A percentile compares a stretch with the other conserved stretches of the same genome.
These are phyloP conservation scores for Mycena chlorophos DNA, from an alignment of 768 basidiomycete species.

Conservation along the genomic window DNA sequence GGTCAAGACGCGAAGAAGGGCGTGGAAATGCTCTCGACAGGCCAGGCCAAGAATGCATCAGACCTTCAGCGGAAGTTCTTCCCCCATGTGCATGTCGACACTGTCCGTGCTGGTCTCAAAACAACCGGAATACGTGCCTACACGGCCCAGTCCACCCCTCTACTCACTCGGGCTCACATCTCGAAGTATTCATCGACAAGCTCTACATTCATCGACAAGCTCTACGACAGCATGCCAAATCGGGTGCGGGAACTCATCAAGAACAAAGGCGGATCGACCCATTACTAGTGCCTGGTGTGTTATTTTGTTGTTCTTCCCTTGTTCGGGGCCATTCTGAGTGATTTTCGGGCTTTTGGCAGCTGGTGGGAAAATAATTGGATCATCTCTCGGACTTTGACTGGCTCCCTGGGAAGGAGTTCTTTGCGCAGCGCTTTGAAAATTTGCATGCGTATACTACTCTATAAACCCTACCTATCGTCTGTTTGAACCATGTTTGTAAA, in stretches of 20 bases:
- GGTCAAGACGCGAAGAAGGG: neutral
- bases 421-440: too few relatives aligned
- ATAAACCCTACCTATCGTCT: too few relatives aligned
- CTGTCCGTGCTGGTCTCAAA: neutral
- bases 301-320: too few relatives aligned
- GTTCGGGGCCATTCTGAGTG: too few relatives aligned
- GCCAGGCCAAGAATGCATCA: conserved; percentile 1
- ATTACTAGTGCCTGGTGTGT: too few relatives aligned
- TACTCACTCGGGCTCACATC: neutral
- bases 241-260: conserved; percentile 22
- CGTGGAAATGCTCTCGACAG: neutral
- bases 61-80: neutral
- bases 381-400: too few relatives aligned
- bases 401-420: too few relatives aligned
- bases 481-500: too few relatives aligned
- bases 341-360: too few relatives aligned
- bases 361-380: too few relatives aligned
- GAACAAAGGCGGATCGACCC: conserved; percentile 26
- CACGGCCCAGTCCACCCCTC: neutral
- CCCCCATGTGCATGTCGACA: conserved; percentile 1
- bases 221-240: conserved; percentile 21
- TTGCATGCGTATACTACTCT: too few relatives aligned
- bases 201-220: conserved; percentile 9
- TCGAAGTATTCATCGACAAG: conserved; percentile 9
- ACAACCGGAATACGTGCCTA: neutral